phyloP scores from a whole-genome alignment of 2,329 filamentous ascomycete genomes.

The Monascus ruber region DNA sequence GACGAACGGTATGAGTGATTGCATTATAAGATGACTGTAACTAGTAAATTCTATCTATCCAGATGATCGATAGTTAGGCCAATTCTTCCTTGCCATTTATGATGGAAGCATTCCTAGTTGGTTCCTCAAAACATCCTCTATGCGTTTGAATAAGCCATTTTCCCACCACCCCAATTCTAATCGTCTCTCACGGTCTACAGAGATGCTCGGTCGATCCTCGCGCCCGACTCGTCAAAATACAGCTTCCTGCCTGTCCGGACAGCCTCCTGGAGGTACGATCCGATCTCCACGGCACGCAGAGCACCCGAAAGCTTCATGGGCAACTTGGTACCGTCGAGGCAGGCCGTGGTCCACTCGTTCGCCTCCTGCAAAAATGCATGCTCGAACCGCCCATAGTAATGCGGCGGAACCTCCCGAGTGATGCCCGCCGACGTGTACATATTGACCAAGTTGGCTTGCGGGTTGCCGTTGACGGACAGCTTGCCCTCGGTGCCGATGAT shows the following conservation, averaged over 20 bases:
- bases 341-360: slow-evolving; percentile 50
- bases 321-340: slow-evolving; percentile 44
- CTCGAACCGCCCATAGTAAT: slow-evolving; percentile 54
- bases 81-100: no score
- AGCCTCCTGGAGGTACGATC: slow-evolving; percentile 44
- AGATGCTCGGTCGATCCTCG: no score
- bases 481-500: slow-evolving; percentile 58
- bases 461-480: slow-evolving; percentile 49
- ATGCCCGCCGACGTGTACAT: slow-evolving; percentile 44
- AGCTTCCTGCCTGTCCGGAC: slow-evolving; percentile 44
- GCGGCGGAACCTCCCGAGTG: slow-evolving; percentile 46
- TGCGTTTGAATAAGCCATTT: no score
- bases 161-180: no score
- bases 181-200: no score
- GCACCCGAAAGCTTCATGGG: slow-evolving; percentile 48
- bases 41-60: no score
- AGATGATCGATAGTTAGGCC: no score
- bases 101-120: no score
- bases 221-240: slow-evolving; percentile 39
- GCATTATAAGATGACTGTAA: no score
- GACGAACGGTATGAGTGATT: no score
- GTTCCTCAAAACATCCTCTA: no score
- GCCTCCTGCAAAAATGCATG: slow-evolving; percentile 53
- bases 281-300: slow-evolving; percentile 48
- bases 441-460: slow-evolving; percentile 44